phyloP scores from a whole-genome alignment of 768 basidiomycete species.

The Tremella mesenterica region DNA sequence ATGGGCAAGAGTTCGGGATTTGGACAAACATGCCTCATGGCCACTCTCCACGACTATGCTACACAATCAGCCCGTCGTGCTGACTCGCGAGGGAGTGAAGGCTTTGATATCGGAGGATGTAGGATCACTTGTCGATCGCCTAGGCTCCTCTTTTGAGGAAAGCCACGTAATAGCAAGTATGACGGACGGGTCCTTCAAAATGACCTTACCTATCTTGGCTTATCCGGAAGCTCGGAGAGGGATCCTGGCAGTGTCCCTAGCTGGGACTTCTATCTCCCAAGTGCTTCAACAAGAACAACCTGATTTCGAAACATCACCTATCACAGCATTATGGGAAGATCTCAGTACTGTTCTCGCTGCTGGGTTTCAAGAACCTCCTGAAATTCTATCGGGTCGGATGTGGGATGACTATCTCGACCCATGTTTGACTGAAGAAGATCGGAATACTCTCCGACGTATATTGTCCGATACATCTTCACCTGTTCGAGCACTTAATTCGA shows the following conservation, averaged over 20 bases:
- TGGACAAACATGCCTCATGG: slow-evolving; percentile 54
- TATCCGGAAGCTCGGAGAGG: slow-evolving; percentile 11
- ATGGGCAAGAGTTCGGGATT: slow-evolving; percentile 75
- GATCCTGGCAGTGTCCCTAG: slow-evolving; percentile 12
- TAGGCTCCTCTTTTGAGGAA: slow-evolving; percentile 7
- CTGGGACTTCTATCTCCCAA: slow-evolving; percentile 13
- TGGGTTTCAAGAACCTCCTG: slow-evolving; percentile 12
- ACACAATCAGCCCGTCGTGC: slow-evolving; percentile 48
- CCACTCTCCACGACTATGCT: slow-evolving; percentile 21
- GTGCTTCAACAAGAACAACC: slow-evolving; percentile 8
- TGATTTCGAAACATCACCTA: slow-evolving; percentile 10
- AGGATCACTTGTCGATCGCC: slow-evolving; percentile 8
- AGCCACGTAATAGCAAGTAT: slow-evolving; percentile 12
- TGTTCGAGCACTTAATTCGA: too few relatives aligned
- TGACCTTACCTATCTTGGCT: slow-evolving; percentile 16
- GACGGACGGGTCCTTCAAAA: slow-evolving; percentile 13
- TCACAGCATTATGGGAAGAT: slow-evolving; percentile 15
- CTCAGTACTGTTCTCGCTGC: slow-evolving; percentile 6
- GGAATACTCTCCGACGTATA: slow-evolving; percentile 8
- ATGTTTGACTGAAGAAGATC: slow-evolving; percentile 23
- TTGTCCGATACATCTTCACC: slow-evolving; percentile 16
- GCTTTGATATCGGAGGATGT: slow-evolving; percentile 12
- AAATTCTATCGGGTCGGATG: neutral
- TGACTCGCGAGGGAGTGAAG: slow-evolving; percentile 43
- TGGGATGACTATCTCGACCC: slow-evolving; percentile 30